These are phyloP conservation scores for Leishmania gerbilli DNA, from an alignment of 208 protist genomes.

Conservation along the genomic window DNA sequence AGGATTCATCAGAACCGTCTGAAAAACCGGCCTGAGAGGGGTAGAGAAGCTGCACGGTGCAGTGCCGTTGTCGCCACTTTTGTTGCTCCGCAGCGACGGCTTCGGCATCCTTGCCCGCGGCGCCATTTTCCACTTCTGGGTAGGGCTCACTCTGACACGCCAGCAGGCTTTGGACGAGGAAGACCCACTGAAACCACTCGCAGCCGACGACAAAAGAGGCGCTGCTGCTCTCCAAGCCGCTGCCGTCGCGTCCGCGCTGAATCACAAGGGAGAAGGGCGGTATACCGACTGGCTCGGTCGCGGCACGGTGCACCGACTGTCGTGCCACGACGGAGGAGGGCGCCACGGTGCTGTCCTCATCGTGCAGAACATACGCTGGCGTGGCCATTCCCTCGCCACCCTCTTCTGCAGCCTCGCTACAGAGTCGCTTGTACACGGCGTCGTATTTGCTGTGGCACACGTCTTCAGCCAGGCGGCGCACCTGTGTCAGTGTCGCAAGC, in stretches of 20 bases:
- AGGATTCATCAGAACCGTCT: constrained; percentile 14
- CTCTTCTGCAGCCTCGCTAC: constrained; percentile 17
- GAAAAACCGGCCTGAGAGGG: constrained; percentile 25
- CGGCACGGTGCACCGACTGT: constrained; percentile 11
- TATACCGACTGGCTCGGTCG: constrained; percentile 8
- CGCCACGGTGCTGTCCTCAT: constrained; percentile 19
- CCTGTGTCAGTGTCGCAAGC: constrained; percentile 12
- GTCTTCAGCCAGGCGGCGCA: constrained; percentile 17
- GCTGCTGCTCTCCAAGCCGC: not conserved
- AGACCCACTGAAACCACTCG: constrained; percentile 45
- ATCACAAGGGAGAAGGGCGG: constrained; percentile 46
- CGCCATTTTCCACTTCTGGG: constrained; percentile 1
- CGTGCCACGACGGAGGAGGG: constrained; percentile 13
- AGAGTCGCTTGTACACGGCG: constrained; percentile 27
- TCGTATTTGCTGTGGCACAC: constrained; percentile 36
- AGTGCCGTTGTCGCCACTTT: constrained; percentile 41
- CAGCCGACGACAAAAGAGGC: constrained; percentile 41
- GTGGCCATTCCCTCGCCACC: constrained; percentile 4
- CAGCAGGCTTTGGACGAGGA: constrained; percentile 25
- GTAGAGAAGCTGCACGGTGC: constrained; percentile 37
- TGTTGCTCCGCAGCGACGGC: constrained; percentile 4
- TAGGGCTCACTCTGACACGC: constrained; percentile 31
- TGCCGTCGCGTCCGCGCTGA: constrained; percentile 19
- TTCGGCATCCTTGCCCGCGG: constrained; percentile 1
- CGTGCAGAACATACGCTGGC: not conserved